Conservation (phyloP, 495 filamentous ascomycete genomes). For the Penicillium longicatenatum region DNA sequence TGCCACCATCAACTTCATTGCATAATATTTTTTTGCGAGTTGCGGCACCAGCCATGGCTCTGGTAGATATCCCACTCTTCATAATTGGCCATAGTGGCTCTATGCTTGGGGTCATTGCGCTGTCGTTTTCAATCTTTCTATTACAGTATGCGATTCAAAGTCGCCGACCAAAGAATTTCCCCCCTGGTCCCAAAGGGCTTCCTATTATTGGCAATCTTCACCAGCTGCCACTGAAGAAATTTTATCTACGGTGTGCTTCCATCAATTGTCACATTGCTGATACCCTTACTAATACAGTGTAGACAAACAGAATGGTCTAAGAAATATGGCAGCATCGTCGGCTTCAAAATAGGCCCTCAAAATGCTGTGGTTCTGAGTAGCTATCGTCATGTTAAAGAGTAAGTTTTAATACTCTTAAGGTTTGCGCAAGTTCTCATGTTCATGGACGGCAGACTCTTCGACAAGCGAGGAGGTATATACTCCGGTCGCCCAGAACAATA, state of each 20-base stretch:
- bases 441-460: slow-evolving; percentile 11
- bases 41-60: neutral
- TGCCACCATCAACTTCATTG: too few species aligned
- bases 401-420: neutral
- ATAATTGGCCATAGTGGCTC: neutral
- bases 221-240: neutral
- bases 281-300: neutral
- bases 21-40: too few species aligned
- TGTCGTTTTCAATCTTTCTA: neutral
- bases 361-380: slow-evolving; percentile 1
- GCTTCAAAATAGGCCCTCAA: neutral
- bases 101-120: neutral
- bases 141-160: neutral
- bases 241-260: neutral
- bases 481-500: slow-evolving; percentile 19
- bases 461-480: slow-evolving; percentile 22
- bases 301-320: slow-evolving; percentile 2
- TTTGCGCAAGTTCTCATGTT: too few species aligned
- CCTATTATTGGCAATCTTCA: slow-evolving; percentile 1
- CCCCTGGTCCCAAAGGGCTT: neutral
- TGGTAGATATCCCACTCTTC: neutral
- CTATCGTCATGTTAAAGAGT: slow-evolving; percentile 1
- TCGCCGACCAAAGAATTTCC: slow-evolving; percentile 1
- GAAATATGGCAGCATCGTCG: neutral
- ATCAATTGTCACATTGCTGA: neutral